phyloP scores from a whole-genome alignment of 441 rosid species.

The Syzygium malaccense region DNA sequence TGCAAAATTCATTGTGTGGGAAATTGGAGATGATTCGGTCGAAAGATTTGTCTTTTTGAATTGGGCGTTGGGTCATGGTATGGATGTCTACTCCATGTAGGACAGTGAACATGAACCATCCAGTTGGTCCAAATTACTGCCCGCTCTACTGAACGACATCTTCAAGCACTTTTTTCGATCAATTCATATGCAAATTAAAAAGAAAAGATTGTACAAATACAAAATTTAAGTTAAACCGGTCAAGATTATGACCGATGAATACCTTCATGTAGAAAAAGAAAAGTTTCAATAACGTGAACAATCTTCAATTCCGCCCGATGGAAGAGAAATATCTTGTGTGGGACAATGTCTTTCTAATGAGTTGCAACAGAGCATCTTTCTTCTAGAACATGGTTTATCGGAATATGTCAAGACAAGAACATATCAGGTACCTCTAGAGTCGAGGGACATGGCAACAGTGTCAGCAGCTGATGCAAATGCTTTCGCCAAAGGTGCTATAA shows the following conservation, averaged over 20 bases:
- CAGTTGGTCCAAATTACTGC: constrained; percentile 17
- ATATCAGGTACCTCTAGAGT: constrained; percentile 17
- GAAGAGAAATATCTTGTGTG: not conserved
- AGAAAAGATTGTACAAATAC: not conserved
- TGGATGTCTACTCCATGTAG: constrained; percentile 29
- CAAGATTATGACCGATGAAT: not conserved
- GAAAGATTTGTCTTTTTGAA: constrained; percentile 4
- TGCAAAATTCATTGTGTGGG: constrained; percentile 12
- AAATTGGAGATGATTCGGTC: constrained; percentile 38
- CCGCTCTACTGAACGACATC: constrained; percentile 4
- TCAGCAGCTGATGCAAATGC: constrained; percentile 23
- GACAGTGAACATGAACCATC: constrained; percentile 19
- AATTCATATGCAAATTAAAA: not conserved
- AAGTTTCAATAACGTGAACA: not conserved
- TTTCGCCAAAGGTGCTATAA: constrained; percentile 15
- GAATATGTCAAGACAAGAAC: not conserved
- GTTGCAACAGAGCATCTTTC: not conserved
- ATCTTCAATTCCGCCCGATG: not conserved
- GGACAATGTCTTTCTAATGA: not conserved
- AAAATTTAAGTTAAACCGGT: not conserved
- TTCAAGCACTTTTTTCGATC: constrained; percentile 7
- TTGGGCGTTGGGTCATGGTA: constrained; percentile 20
- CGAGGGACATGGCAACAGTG: constrained; percentile 36
- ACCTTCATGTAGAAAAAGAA: not conserved
- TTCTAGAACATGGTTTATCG: not conserved